Evolutionary conservation across 768 basidiomycete genomes (phyloP).

Genomic region (Phylloporus arenicola): DNA sequence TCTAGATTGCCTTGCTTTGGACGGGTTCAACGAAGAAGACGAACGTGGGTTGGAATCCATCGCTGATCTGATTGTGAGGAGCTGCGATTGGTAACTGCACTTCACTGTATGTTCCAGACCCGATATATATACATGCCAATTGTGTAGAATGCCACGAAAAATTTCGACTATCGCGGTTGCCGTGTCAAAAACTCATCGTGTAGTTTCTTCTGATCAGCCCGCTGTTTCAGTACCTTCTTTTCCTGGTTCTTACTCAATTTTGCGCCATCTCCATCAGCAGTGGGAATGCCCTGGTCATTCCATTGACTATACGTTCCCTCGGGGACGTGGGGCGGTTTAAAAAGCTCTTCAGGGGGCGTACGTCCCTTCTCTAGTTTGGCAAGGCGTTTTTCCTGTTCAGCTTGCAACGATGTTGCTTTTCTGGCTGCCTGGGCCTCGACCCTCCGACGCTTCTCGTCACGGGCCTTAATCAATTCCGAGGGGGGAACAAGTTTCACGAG

Average conservation of each 20-base stretch:
- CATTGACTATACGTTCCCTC: conserved; percentile 76
- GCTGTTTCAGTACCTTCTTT: conserved; percentile 77
- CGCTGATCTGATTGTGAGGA: conserved; percentile 53
- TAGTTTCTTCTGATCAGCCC: conserved; percentile 65
- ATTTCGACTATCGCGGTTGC: conserved; percentile 14
- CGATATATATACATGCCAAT: background rate
- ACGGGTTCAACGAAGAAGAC: conserved; percentile 76
- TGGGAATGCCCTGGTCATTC: conserved; percentile 80
- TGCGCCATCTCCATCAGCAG: conserved; percentile 78
- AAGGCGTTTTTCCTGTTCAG: conserved; percentile 59
- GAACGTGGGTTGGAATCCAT: conserved; percentile 71
- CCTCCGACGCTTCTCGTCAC: conserved; percentile 82
- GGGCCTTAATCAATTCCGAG: conserved; percentile 69
- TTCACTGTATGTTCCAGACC: background rate
- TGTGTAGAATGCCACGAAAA: background rate
- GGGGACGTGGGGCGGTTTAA: conserved; percentile 73
- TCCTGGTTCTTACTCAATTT: conserved; percentile 75
- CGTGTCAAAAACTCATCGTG: conserved; percentile 72
- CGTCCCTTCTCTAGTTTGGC: conserved; percentile 85
- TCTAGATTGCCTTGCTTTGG: conserved; percentile 71
- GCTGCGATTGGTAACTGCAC: conserved; percentile 56
- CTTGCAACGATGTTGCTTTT: conserved; percentile 66
- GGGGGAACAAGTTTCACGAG: conserved; percentile 89
- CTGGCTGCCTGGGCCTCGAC: conserved; percentile 72
- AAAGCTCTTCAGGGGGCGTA: conserved; percentile 67